Evolutionary conservation across 495 filamentous ascomycete species (phyloP).

Genomic region (Daldinia decipiens): DNA sequence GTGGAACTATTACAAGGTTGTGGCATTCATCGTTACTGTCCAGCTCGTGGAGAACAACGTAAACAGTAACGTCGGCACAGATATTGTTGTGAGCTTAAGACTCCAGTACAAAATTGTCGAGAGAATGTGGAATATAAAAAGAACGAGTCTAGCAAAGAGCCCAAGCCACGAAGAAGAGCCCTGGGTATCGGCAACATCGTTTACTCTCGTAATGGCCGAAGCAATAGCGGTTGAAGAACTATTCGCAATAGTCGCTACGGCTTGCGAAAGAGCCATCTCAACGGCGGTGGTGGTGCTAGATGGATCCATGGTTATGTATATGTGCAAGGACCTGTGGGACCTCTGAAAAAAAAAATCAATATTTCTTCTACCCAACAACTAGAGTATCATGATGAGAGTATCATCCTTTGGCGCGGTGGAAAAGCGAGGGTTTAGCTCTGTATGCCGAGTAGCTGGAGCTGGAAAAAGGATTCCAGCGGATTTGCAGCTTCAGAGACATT

Average conservation of each 20-base stretch:
- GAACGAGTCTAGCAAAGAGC: constrained; percentile 55
- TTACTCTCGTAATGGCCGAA: constrained; percentile 50
- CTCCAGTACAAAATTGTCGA: constrained; percentile 83
- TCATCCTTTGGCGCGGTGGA: constrained; percentile 31
- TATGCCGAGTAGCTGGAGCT: constrained; percentile 31
- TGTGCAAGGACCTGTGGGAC: neutral
- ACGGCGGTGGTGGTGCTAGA: constrained; percentile 21
- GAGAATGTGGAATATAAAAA: constrained; percentile 69
- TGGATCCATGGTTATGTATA: constrained; percentile 32
- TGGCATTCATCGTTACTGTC: constrained; percentile 98
- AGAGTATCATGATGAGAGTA: constrained; percentile 23
- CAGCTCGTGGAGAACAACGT: constrained; percentile 93
- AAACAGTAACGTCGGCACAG: constrained; percentile 88
- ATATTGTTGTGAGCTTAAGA: constrained; percentile 87
- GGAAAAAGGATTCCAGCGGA: constrained; percentile 36
- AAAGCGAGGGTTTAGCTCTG: constrained; percentile 15
- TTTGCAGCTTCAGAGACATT: constrained; percentile 43
- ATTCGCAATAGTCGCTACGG: constrained; percentile 40
- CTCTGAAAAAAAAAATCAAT: constrained; percentile 7
- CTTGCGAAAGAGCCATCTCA: constrained; percentile 38
- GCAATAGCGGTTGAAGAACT: constrained; percentile 38
- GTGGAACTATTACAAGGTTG: constrained; percentile 76
- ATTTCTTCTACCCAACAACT: neutral
- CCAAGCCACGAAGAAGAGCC: constrained; percentile 61
- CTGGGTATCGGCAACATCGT: constrained; percentile 52